These are phyloP conservation scores for Fomitopsis betulina DNA, from an alignment of 1,284 basidiomycete species.

Conservation along the genomic window DNA sequence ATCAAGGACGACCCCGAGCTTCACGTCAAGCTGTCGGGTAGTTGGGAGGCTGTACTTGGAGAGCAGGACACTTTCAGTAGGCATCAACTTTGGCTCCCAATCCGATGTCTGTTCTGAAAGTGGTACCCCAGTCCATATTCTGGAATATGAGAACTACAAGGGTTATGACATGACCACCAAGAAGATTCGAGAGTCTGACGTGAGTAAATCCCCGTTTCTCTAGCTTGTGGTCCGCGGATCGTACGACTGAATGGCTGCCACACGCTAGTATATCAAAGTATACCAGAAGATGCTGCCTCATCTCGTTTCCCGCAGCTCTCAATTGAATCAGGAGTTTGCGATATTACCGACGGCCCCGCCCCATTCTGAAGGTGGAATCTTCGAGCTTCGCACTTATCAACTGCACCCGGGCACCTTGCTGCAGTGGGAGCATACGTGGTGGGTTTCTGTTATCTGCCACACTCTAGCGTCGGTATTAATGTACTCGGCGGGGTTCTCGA, in stretches of 20 bases:
- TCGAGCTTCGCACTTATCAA: constrained; percentile 86
- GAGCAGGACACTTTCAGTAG: constrained; percentile 79
- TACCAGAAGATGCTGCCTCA: constrained; percentile 71
- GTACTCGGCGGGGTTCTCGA: constrained; percentile 3
- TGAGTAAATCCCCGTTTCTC: constrained; percentile 25
- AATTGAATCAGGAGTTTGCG: constrained; percentile 90
- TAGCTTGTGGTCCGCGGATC: not conserved
- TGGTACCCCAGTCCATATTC: constrained; percentile 54
- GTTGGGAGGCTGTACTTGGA: constrained; percentile 87
- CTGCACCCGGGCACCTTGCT: constrained; percentile 81
- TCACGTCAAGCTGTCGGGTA: constrained; percentile 84
- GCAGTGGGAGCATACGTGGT: constrained; percentile 94
- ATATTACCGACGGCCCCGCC: constrained; percentile 90
- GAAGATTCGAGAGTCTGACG: constrained; percentile 58
- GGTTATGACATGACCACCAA: constrained; percentile 74
- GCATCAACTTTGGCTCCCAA: constrained; percentile 15
- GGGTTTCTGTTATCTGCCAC: not conserved
- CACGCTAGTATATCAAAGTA: constrained; percentile 50
- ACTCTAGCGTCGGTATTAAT: not conserved
- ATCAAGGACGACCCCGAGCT: constrained; percentile 70
- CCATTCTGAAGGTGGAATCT: constrained; percentile 81
- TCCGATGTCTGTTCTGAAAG: not conserved
- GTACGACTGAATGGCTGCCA: constrained; percentile 1
- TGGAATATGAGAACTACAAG: constrained; percentile 87
- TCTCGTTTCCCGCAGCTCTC: constrained; percentile 65